These are phyloP conservation scores for Stagonosporopsis rhizophila DNA, from an alignment of 2,329 filamentous ascomycete genomes.

Conservation along the genomic window DNA sequence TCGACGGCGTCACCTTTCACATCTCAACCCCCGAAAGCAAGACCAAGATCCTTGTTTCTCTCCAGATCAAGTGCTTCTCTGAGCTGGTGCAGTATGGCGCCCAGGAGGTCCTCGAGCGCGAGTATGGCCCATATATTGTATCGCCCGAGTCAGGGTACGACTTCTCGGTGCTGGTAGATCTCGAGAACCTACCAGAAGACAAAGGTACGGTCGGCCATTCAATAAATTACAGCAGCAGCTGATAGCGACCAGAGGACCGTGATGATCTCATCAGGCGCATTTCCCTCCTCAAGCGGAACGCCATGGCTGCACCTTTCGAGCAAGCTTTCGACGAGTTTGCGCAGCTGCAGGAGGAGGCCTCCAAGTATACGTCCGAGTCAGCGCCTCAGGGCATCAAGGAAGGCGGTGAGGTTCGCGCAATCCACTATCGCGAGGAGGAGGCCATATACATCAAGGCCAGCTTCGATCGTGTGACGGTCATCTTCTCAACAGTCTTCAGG, in stretches of 20 bases:
- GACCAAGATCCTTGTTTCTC: constrained; percentile 91
- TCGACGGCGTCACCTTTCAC: constrained; percentile 98
- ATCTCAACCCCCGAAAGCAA: constrained; percentile 95
- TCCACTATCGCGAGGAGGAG: constrained; percentile 98
- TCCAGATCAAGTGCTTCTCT: constrained; percentile 92
- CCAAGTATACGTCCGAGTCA: constrained; percentile 90
- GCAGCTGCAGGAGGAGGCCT: constrained; percentile 82
- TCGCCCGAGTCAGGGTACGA: constrained; percentile 89
- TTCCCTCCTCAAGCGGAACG: constrained; percentile 93
- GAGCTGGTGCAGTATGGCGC: constrained; percentile 95
- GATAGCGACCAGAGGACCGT: constrained; percentile 69
- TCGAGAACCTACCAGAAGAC: constrained; percentile 83
- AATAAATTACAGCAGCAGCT: constrained; percentile 19
- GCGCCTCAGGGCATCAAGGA: constrained; percentile 90
- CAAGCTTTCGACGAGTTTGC: constrained; percentile 95
- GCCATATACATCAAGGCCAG: constrained; percentile 98
- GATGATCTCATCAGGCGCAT: constrained; percentile 88
- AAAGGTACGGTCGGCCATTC: constrained; percentile 62
- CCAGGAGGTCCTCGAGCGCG: constrained; percentile 86
- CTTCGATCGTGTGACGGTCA: constrained; percentile 96
- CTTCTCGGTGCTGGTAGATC: constrained; percentile 89
- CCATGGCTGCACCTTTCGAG: constrained; percentile 98
- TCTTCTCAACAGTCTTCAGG: constrained; percentile 97
- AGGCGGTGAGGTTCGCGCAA: constrained; percentile 91
- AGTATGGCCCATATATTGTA: constrained; percentile 93